phyloP scores from a whole-genome alignment of 2,329 filamentous ascomycete genomes.

The Fusarium dimerum region DNA sequence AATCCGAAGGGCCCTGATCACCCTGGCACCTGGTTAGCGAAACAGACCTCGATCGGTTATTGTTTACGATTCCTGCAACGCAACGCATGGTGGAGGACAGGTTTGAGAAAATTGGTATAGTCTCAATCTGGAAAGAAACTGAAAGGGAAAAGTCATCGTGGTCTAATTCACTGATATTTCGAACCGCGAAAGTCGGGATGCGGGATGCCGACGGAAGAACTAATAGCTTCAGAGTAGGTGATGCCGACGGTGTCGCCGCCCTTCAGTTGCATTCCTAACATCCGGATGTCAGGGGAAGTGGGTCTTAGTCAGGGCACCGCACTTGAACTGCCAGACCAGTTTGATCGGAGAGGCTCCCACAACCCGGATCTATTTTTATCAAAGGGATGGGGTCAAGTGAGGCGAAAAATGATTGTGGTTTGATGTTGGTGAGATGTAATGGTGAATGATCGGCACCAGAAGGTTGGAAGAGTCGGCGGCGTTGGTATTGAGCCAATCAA shows the following conservation, averaged over 20 bases:
- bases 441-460: constrained; percentile 14
- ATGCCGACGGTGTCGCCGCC: too few species aligned
- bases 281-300: too few species aligned
- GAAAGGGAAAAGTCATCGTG: not conserved
- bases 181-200: not conserved
- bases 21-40: not conserved
- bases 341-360: too few species aligned
- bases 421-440: constrained; percentile 1
- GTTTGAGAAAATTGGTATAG: not conserved
- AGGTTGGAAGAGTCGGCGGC: not conserved
- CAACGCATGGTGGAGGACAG: not conserved
- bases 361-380: too few species aligned
- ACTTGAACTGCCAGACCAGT: too few species aligned
- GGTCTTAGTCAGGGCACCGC: too few species aligned
- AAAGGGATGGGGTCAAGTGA: not conserved
- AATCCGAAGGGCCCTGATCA: not conserved
- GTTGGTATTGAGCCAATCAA: not conserved
- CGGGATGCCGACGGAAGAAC: not conserved
- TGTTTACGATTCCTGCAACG: not conserved
- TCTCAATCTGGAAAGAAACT: not conserved
- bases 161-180: not conserved
- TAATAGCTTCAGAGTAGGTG: too few species aligned
- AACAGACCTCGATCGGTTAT: not conserved
- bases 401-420: constrained; percentile 5
- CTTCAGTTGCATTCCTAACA: too few species aligned